Percentiles rank a stretch among this genome's conserved stretches.
Evolutionary conservation across 768 basidiomycete genomes (phyloP).

Genomic region (Phlebiopsis gigantea): DNA sequence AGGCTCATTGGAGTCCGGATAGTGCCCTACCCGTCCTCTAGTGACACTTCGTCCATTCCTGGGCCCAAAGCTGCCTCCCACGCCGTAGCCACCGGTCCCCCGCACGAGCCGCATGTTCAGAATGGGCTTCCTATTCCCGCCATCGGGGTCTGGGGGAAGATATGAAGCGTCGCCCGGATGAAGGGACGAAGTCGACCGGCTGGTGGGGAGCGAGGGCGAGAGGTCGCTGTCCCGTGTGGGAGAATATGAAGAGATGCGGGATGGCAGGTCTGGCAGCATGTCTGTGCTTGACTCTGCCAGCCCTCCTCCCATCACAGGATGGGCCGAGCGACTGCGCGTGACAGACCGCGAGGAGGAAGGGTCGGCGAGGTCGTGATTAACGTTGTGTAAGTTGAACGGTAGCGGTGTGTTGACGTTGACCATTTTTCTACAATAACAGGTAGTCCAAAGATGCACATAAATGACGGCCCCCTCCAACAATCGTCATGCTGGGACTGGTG

Average conservation of each 20-base stretch:
- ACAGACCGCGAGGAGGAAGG: slow-evolving; percentile 22
- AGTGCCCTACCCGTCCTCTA: slow-evolving; percentile 18
- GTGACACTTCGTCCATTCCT: slow-evolving; percentile 14
- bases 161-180: slow-evolving; percentile 28
- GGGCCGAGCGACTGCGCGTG: slow-evolving; percentile 30
- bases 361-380: slow-evolving; percentile 18
- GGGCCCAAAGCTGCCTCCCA: slow-evolving; percentile 10
- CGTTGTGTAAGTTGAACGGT: slow-evolving; percentile 57
- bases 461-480: not conserved
- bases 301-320: slow-evolving; percentile 12
- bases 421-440: slow-evolving; percentile 48
- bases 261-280: slow-evolving; percentile 8
- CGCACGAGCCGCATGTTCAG: slow-evolving; percentile 27
- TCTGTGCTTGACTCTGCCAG: not conserved
- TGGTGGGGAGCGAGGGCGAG: slow-evolving; percentile 27
- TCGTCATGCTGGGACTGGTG: not conserved
- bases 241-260: slow-evolving; percentile 18
- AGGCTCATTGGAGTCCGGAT: slow-evolving; percentile 10
- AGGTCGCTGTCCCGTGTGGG: slow-evolving; percentile 19
- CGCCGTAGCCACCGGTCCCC: slow-evolving; percentile 14
- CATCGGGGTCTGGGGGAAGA: slow-evolving; percentile 21
- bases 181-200: slow-evolving; percentile 26
- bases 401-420: slow-evolving; percentile 58
- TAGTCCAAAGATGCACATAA: not conserved
- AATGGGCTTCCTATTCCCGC: slow-evolving; percentile 16